Percentiles rank a stretch among this genome's conserved stretches.
Evolutionary conservation across 2,329 filamentous ascomycete genomes (phyloP).

Genomic region (Colletotrichum sp.): DNA sequence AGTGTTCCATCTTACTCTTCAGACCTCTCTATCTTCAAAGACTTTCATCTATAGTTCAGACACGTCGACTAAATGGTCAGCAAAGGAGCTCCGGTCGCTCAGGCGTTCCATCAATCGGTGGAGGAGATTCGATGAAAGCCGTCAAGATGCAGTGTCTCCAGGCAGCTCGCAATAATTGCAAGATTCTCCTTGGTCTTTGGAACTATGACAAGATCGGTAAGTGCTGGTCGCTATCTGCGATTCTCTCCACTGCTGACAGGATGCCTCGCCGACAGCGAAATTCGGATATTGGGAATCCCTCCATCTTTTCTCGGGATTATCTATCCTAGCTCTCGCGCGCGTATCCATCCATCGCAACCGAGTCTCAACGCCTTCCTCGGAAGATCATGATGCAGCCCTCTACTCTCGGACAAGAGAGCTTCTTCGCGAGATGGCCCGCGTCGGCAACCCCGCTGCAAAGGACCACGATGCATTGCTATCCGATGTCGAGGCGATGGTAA

Average conservation of each 20-base stretch:
- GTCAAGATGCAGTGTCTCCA: conserved; percentile 15
- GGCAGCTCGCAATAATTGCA: conserved; percentile 17
- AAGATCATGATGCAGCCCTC: neutral
- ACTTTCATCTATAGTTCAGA: neutral
- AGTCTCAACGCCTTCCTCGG: neutral
- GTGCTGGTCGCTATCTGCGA: neutral
- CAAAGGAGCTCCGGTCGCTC: neutral
- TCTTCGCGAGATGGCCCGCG: conserved; percentile 16
- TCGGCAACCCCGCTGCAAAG: conserved; percentile 17
- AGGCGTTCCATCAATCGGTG: neutral
- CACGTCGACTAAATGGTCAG: neutral
- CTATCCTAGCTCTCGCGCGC: conserved; percentile 22
- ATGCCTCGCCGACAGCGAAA: conserved; percentile 1
- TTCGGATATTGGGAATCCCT: conserved; percentile 30
- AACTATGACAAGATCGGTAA: conserved; percentile 15
- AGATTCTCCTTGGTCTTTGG: conserved; percentile 16
- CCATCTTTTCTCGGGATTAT: conserved; percentile 27
- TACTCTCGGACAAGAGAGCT: conserved; percentile 6
- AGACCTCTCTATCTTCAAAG: conserved; percentile 21
- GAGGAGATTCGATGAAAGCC: neutral
- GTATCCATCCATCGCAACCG: neutral
- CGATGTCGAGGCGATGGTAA: conserved; percentile 21
- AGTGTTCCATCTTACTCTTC: conserved; percentile 19
- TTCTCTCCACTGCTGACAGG: fast-evolving
- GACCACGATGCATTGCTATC: conserved; percentile 19